Percentiles rank a stretch among this genome's conserved stretches.
Conservation (phyloP, 179 eudicot species). For the Carnegiea gigantea region DNA sequence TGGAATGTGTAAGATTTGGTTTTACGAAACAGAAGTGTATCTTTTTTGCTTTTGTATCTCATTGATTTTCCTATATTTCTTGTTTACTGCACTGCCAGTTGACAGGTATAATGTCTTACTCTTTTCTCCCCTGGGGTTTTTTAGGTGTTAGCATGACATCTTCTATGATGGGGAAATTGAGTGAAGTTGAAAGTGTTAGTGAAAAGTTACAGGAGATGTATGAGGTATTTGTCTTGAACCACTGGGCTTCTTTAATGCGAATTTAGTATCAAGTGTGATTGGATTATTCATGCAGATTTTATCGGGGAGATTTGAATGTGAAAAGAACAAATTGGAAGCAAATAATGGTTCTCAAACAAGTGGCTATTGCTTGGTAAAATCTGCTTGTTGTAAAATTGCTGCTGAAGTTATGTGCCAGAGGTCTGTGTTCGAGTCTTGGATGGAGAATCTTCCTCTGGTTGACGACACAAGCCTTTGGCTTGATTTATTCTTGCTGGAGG, state of each 20-base stretch:
- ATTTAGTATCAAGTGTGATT: constrained; percentile 7
- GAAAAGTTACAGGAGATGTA: constrained; percentile 71
- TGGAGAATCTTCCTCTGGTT: constrained; percentile 54
- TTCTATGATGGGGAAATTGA: constrained; percentile 38
- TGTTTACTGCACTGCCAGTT: background rate
- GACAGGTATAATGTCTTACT: background rate
- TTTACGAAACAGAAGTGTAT: background rate
- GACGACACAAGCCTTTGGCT: constrained; percentile 64
- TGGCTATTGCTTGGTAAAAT: constrained; percentile 26
- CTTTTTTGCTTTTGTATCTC: background rate
- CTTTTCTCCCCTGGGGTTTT: constrained; percentile 16
- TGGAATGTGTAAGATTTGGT: background rate
- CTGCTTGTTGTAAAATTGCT: constrained; percentile 55
- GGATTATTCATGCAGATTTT: constrained; percentile 50
- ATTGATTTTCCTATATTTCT: background rate
- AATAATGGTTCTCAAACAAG: constrained; percentile 29
- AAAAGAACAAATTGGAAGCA: constrained; percentile 47
- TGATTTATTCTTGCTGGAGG: constrained; percentile 66
- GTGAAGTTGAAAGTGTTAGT: constrained; percentile 33
- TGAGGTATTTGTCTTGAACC: constrained; percentile 45
- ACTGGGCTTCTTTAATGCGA: background rate
- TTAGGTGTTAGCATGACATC: constrained; percentile 76
- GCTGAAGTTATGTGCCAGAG: constrained; percentile 47
- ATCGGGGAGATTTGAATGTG: constrained; percentile 49
- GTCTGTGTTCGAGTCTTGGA: constrained; percentile 64